phyloP scores from a whole-genome alignment of 2,329 filamentous ascomycete genomes.

The Penicillium polonicum region DNA sequence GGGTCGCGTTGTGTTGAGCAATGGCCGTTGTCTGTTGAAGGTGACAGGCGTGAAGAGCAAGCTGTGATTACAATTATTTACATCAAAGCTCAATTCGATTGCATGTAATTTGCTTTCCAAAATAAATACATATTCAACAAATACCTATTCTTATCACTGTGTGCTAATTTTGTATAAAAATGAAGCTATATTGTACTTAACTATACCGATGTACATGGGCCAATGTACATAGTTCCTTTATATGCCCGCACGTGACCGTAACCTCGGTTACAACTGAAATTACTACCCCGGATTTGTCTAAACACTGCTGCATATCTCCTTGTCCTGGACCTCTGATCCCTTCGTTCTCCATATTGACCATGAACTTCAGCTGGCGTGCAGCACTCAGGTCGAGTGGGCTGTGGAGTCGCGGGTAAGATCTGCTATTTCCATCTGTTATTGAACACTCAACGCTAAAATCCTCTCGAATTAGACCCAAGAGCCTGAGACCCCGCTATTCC shows the following conservation, averaged over 20 bases:
- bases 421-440: neutral
- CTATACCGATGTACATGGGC: neutral
- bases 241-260: constrained; percentile 5
- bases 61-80: constrained; percentile 48
- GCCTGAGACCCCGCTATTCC: neutral
- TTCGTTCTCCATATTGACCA: neutral
- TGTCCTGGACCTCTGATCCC: neutral
- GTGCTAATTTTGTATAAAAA: too few species aligned
- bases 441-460: neutral
- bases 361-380: constrained; percentile 1
- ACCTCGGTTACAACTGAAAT: constrained; percentile 4
- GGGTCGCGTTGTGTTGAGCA: constrained; percentile 82
- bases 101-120: neutral
- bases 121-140: neutral
- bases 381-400: neutral
- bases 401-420: constrained; percentile 3
- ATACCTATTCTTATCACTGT: too few species aligned
- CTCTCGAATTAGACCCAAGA: neutral
- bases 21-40: constrained; percentile 78
- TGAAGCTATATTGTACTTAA: neutral
- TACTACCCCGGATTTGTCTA: constrained; percentile 4
- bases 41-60: constrained; percentile 61
- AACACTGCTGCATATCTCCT: neutral
- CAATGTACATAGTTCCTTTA: neutral
- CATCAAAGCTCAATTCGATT: neutral